Evolutionary conservation across 768 basidiomycete genomes (phyloP), one percentile per base, ranked within the genome.

Genomic region (Termitomyces sp.): DNA sequence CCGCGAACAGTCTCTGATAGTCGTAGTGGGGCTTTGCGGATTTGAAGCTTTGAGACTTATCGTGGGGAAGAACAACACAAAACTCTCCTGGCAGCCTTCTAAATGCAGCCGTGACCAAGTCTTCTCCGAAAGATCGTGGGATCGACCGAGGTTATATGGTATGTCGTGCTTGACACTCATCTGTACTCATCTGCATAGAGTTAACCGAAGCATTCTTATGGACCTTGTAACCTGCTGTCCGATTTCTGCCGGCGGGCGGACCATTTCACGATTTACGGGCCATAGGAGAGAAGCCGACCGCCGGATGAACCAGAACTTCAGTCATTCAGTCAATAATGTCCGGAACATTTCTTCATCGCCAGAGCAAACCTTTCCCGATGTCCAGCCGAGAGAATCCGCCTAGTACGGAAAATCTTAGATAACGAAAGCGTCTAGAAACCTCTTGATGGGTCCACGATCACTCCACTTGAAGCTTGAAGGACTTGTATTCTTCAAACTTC

Each of bases 1-100:
- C 56, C 52, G 60, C 56, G 60, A 61, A 51, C 26, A 42, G 43
- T 33, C 45, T 32, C 16, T 18, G 36, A 18, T 20, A 46, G 34
- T 44, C 36, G 30, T 49, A 8, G 30, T 46, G 56, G 40, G n/a
- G 43, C 33, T 26, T 46, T 32, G 16, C 33, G 20, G 18, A 27
- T 27, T 45, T 34, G 34, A 51, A 42, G 3, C 32, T 57, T 57
- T 39, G 49, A 51, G 42, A 42, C 49, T 57, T 24, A 10, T 24
- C 49, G 42, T 57, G 50, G 43, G 56, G 34, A 57, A 34, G 32
- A 44, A 44, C 10, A 16, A 8, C 24, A 22, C 36, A 45, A 26
- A 45, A 27, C 16, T 26, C 26, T 16, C 44, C 36, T 37, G 18
- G 24, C 12, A n/a, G 36, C 12, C 36, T 24, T 24, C 44, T 52